Conservation (phyloP, 192 early-diverging fungal species). For the Haplosporangium gracile region DNA sequence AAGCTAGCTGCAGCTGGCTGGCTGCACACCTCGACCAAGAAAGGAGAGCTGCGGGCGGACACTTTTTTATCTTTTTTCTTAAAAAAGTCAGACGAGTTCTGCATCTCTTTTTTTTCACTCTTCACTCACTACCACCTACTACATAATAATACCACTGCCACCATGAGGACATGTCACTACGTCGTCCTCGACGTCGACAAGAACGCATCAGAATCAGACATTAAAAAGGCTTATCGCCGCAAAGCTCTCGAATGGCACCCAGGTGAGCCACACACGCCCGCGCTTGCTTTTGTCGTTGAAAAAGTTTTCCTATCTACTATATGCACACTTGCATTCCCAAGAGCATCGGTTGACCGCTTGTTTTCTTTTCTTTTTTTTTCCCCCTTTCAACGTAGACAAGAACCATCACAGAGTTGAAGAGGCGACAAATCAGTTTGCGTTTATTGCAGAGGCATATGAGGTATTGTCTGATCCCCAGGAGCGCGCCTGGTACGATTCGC, state of each 20-base stretch:
- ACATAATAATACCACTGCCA: not conserved
- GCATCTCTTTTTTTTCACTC: not conserved
- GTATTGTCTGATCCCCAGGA: slow-evolving; percentile 93
- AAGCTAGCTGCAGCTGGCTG: not conserved
- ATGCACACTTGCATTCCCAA: not conserved
- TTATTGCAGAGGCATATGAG: slow-evolving; percentile 95
- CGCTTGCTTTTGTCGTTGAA: not conserved
- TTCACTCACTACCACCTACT: not conserved
- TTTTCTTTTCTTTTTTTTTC: not conserved
- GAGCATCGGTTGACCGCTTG: not conserved
- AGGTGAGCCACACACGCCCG: slow-evolving; percentile 53
- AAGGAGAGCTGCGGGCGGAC: not conserved
- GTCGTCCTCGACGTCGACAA: slow-evolving; percentile 87
- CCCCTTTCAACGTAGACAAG: slow-evolving; percentile 73
- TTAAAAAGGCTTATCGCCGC: slow-evolving; percentile 91
- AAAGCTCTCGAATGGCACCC: slow-evolving; percentile 86
- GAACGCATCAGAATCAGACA: slow-evolving; percentile 76
- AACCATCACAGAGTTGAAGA: slow-evolving; percentile 87
- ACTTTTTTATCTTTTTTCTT: not conserved
- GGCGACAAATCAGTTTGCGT: slow-evolving; percentile 88
- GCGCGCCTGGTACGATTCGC: slow-evolving; percentile 95
- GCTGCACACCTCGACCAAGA: not conserved
- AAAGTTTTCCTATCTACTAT: not conserved
- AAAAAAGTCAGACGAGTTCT: not conserved
- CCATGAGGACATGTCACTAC: slow-evolving; percentile 88